These are phyloP conservation scores for Syncephalastrum contaminatum DNA, from an alignment of 371 early-diverging fungal genomes.

Conservation along the genomic window DNA sequence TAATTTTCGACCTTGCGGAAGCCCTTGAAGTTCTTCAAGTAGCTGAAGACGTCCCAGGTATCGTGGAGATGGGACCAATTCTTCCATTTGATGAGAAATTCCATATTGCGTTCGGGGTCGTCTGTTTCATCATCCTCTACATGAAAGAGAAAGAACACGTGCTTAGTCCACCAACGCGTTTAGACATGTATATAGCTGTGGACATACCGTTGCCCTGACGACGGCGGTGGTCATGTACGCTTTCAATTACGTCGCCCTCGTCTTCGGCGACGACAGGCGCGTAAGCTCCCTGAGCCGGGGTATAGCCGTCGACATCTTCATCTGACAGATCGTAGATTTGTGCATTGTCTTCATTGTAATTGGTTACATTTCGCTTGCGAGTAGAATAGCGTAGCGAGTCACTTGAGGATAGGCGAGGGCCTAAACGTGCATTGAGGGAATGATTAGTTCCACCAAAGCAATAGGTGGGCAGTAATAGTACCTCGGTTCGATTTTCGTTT, in stretches of 20 bases:
- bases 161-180: too few relatives aligned
- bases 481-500: conserved; percentile 6
- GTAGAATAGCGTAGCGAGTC: conserved; percentile 50
- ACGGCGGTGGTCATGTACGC: conserved; percentile 58
- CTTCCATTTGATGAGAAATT: conserved; percentile 94
- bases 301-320: conserved; percentile 24
- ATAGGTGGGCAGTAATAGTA: conserved; percentile 1
- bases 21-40: conserved; percentile 76
- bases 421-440: not conserved
- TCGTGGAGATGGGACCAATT: conserved; percentile 88
- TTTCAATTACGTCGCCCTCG: conserved; percentile 67
- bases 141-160: not conserved
- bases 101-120: conserved; percentile 60
- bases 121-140: conserved; percentile 46
- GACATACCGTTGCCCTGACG: conserved; percentile 17
- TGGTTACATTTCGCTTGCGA: conserved; percentile 43
- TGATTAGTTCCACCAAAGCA: conserved; percentile 1
- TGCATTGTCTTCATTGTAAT: conserved; percentile 52
- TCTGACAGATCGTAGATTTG: conserved; percentile 45
- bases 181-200: too few relatives aligned
- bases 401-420: conserved; percentile 21
- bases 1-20: conserved; percentile 91
- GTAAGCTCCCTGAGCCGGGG: conserved; percentile 12
- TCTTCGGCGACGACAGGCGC: conserved; percentile 25
- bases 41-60: conserved; percentile 82